Evolutionary conservation across 768 basidiomycete species (phyloP), one percentile per base, ranked within the genome.

Genomic region (Mycena amicta): DNA sequence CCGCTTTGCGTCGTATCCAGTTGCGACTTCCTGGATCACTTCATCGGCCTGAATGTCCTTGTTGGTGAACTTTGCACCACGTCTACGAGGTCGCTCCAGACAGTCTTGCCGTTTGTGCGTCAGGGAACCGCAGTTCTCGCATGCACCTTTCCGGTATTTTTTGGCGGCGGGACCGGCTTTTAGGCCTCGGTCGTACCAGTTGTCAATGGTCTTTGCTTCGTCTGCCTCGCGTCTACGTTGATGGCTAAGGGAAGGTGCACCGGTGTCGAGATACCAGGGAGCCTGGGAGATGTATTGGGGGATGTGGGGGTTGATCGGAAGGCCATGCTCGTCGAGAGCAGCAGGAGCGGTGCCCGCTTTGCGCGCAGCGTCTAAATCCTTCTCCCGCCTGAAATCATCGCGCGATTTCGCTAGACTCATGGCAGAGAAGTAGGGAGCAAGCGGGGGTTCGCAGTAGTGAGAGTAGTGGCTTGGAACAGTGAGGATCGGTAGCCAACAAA

Each of bases 211-310:
- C 70, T 80, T 78, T 8, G 83, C 72, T 54, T 82, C 83, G 61
- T 87, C 86, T 28, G 89, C 85, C 22, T 83, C 88, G 60, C 88
- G 86, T 66, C 96, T 88, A n/a, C n/a, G n/a, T 72, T 99, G 97
- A 80, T 98, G 96, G 70, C 88, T 92, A 54, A 99, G 82, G 11
- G 95, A 95, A 1, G 97, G 95, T 30, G 85, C 88, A 46, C 94
- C 97, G 4, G 91, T 94, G 74, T 98, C 93, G 64, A 96, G 84
- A 74, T 98, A 99, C 97, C 97, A 99, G 56, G 97, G 97, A 6
- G 94, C 96, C 73, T 96, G 93, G 5, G 96, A 93, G 71, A 99
- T 99, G 71, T 98, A 99, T 76, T 98, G 93, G 70, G 97, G 97
- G 77, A 99, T 98, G 74, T 99, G 97, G 30, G 97, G 97, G 69